Conservation (phyloP, 2,329 filamentous ascomycete genomes). For the Fusarium sambucinum region DNA sequence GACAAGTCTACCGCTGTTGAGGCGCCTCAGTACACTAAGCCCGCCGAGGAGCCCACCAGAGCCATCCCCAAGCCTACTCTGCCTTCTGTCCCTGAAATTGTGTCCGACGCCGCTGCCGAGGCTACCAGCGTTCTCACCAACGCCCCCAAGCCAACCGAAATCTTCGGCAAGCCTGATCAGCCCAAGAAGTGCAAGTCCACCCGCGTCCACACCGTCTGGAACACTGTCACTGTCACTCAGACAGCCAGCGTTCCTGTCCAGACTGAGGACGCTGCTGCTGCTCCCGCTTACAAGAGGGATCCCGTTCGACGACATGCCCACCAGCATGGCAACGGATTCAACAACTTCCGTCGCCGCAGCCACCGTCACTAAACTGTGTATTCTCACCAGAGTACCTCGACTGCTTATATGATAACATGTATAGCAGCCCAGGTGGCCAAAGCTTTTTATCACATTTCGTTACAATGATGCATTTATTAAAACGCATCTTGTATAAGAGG, state of each 20-base stretch:
- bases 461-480: constrained; percentile 19
- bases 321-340: constrained; percentile 49
- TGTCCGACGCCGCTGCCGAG: constrained; percentile 39
- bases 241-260: constrained; percentile 40
- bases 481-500: constrained; percentile 29
- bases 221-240: constrained; percentile 61
- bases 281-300: constrained; percentile 44
- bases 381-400: constrained; percentile 4
- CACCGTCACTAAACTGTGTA: constrained; percentile 44
- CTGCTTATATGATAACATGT: constrained; percentile 29
- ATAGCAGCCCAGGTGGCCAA: constrained; percentile 4
- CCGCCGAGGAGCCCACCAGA: constrained; percentile 15
- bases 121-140: constrained; percentile 20
- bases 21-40: constrained; percentile 23
- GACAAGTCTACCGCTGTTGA: constrained; percentile 27
- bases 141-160: constrained; percentile 32
- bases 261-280: constrained; percentile 19
- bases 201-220: constrained; percentile 56
- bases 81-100: constrained; percentile 23
- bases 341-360: constrained; percentile 45
- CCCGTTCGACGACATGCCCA: constrained; percentile 53
- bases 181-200: constrained; percentile 45
- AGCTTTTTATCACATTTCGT: constrained; percentile 24
- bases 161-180: constrained; percentile 35
- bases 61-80: constrained; percentile 17